Conservation (phyloP, 2,329 filamentous ascomycete genomes). For the Rugonectria rugulosa region DNA sequence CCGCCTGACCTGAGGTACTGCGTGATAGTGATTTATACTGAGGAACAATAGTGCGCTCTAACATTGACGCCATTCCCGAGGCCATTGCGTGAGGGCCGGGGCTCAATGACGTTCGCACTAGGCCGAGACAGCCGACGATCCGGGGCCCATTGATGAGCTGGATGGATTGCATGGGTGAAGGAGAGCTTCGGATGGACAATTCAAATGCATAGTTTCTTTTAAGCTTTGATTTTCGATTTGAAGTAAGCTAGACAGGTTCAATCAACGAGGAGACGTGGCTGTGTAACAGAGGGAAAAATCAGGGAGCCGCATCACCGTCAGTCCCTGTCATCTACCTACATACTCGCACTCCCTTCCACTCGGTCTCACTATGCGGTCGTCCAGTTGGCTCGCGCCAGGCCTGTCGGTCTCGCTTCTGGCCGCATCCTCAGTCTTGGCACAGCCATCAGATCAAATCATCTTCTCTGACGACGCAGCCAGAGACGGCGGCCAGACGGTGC, state of each 20-base stretch:
- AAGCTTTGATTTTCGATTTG: background rate
- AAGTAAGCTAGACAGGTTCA: too few species aligned
- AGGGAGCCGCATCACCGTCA: too few species aligned
- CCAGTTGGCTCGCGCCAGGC: slow-evolving; percentile 12
- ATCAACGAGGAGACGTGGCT: too few species aligned
- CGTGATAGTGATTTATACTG: slow-evolving; percentile 28
- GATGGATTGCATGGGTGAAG: background rate
- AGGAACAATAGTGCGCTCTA: background rate
- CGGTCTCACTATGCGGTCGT: slow-evolving; percentile 19
- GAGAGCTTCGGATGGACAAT: background rate
- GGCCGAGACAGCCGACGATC: background rate
- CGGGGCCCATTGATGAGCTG: background rate
- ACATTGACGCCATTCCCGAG: slow-evolving; percentile 32
- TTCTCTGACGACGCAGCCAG: background rate
- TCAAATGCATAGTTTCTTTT: background rate
- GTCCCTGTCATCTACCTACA: too few species aligned
- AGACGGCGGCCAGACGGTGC: background rate
- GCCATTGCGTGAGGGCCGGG: slow-evolving; percentile 24
- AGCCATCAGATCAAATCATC: background rate
- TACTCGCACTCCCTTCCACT: too few species aligned
- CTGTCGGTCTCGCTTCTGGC: slow-evolving; percentile 5
- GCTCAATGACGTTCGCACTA: slow-evolving; percentile 8
- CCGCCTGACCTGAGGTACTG: too few species aligned
- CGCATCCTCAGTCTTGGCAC: background rate
- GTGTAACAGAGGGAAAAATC: too few species aligned